phyloP scores from a whole-genome alignment of 495 filamentous ascomycete genomes.

The Rostrohypoxylon terebratum region DNA sequence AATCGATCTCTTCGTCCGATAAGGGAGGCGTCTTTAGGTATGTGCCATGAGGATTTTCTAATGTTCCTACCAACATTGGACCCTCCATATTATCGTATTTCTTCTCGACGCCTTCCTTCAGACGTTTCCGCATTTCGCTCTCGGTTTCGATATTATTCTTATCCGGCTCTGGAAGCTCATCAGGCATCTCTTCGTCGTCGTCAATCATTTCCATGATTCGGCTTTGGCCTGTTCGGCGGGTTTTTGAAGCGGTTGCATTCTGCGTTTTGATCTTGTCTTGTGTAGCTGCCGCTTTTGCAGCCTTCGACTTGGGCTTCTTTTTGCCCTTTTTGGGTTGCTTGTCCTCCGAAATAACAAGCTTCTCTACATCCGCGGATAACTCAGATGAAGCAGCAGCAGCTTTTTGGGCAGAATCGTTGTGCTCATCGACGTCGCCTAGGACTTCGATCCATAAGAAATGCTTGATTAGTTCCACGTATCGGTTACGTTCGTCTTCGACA shows the following conservation, averaged over 20 bases:
- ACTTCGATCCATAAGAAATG: conserved; percentile 60
- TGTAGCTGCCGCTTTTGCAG: conserved; percentile 21
- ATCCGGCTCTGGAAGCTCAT: conserved; percentile 44
- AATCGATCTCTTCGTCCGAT: conserved; percentile 57
- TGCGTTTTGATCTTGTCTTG: conserved; percentile 11
- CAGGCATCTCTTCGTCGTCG: conserved; percentile 8
- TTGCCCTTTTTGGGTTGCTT: conserved; percentile 53
- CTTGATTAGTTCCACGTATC: conserved; percentile 57
- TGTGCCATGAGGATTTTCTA: conserved; percentile 53
- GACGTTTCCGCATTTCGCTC: conserved; percentile 54
- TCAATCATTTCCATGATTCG: conserved; percentile 41
- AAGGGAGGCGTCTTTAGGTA: conserved; percentile 53
- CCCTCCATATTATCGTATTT: conserved; percentile 50
- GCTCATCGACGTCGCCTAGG: conserved; percentile 23
- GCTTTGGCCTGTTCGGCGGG: conserved; percentile 31
- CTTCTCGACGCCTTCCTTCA: conserved; percentile 56
- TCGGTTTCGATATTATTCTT: conserved; percentile 58
- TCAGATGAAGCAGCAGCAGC: conserved; percentile 28
- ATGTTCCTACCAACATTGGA: conserved; percentile 54
- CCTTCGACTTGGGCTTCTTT: conserved; percentile 54
- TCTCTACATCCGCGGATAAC: conserved; percentile 11
- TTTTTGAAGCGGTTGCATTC: conserved; percentile 10
- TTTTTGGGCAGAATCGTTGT: conserved; percentile 28
- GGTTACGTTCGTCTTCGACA: conserved; percentile 58
- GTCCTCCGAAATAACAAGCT: conserved; percentile 25